Evolutionary conservation across 2,329 filamentous ascomycete genomes (phyloP), one percentile per base, ranked within the genome.

Genomic region (Lachnellula occidentalis): DNA sequence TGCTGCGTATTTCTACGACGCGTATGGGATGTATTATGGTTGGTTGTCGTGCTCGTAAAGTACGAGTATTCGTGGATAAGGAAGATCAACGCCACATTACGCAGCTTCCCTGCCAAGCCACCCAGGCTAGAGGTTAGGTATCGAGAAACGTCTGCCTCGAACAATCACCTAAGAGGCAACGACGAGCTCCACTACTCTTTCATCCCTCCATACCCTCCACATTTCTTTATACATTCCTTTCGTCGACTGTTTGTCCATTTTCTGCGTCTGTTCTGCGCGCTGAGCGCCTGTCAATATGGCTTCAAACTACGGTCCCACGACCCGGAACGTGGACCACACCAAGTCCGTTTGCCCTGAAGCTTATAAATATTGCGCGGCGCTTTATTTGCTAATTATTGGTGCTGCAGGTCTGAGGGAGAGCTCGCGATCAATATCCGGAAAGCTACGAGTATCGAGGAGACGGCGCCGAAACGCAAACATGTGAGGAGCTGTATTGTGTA

Each of bases 401-500:
- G 19, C 42, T 45, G 19, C 66, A 87, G 84, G 69, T 84, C 83
- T 67, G 85, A 88, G 68, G 78, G 80, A 64, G 85, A 88, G 70
- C 78, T 88, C 61, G 78, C 82, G 56, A 81, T 87, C 71, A 85
- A 85, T 71, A 87, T 88, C 64, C 79, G 80, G 68, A 88, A 88
- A 69, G 85, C 85, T 17, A 88, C 84, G 50, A 87, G 78, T 66
- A 76, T 76, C 65, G 84, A 88, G 63, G 84, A 88, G 70, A 81
- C 83, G 1, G 83, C 83, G 6, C 83, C 83, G 37, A 86, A 86
- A 71, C 80, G 83, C 67, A 99, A 99, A 76, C 94, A 99, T 88
- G 94, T 99, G 55, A 89, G 94, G 69, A 91, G 88, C 72, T 95
- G 90, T 70, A 99, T 99, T 67, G 92, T 99, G 45, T 97, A 97